Percentiles rank a stretch among this genome's conserved stretches.
Evolutionary conservation across 169 alveolate genomes (phyloP).

Genomic region (Toxoplasma gondii): DNA sequence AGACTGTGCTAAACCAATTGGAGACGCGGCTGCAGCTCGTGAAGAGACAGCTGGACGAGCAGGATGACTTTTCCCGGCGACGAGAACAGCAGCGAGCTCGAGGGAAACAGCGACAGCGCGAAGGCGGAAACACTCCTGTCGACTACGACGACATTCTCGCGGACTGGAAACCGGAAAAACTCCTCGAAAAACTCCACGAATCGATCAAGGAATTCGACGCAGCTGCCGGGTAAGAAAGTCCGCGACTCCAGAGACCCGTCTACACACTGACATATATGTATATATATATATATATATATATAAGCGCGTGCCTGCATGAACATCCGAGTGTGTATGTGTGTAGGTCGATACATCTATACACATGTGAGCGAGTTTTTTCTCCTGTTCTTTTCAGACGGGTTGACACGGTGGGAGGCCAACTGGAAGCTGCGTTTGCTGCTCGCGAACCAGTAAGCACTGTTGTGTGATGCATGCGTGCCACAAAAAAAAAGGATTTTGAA

Average conservation of each 20-base stretch:
- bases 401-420: neutral
- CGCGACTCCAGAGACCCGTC: neutral
- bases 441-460: neutral
- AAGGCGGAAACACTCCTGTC: neutral
- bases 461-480: neutral
- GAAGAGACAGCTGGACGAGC: constrained; percentile 37
- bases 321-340: neutral
- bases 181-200: constrained; percentile 14
- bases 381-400: neutral
- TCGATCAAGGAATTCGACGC: neutral
- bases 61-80: neutral
- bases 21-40: constrained; percentile 31
- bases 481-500: no score
- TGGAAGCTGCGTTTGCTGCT: constrained; percentile 14
- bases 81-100: constrained; percentile 24
- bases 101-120: neutral
- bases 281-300: no score
- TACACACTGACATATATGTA: neutral
- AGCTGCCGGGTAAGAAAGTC: neutral
- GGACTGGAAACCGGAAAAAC: constrained; percentile 14
- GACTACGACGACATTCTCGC: neutral
- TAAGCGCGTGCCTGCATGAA: neutral
- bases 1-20: neutral
- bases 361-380: neutral
- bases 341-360: neutral